A percentile compares a stretch with the other conserved stretches of the same genome.
These are phyloP conservation scores for Stephania japonica DNA, from an alignment of 164 flowering plant genomes.

Conservation along the genomic window DNA sequence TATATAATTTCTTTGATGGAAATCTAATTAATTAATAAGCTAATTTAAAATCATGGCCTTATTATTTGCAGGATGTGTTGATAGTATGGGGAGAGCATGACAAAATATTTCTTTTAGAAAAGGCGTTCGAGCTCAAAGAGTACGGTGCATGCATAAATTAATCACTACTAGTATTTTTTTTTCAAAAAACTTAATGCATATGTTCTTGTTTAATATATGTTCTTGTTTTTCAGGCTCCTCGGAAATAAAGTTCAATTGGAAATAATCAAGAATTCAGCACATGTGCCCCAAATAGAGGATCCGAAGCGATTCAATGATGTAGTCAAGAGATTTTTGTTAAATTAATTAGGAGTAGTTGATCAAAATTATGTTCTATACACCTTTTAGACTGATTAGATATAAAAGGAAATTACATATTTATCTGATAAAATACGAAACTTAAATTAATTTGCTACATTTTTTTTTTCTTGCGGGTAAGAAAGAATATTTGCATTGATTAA, in stretches of 20 bases:
- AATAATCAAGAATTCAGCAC: conserved; percentile 52
- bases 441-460: no score
- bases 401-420: no score
- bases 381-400: no score
- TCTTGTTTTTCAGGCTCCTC: conserved; percentile 26
- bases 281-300: conserved; percentile 63
- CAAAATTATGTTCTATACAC: no score
- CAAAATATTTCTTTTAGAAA: conserved; percentile 49
- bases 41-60: background rate
- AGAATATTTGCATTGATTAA: no score
- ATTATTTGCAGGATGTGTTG: conserved; percentile 48
- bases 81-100: conserved; percentile 78
- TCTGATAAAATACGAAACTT: no score
- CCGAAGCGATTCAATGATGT: conserved; percentile 39
- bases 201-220: background rate
- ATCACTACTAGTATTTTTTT: background rate
- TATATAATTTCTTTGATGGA: background rate
- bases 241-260: conserved; percentile 57
- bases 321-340: conserved; percentile 25
- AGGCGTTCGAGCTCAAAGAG: conserved; percentile 56
- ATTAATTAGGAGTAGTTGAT: background rate
- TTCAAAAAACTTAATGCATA: no score
- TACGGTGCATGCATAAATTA: conserved; percentile 20
- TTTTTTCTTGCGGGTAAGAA: no score
- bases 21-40: no score